Evolutionary conservation across 805 yeast species (phyloP), one percentile per base, ranked within the genome.

Genomic region (Saccharomycopsis synnaedendra): DNA sequence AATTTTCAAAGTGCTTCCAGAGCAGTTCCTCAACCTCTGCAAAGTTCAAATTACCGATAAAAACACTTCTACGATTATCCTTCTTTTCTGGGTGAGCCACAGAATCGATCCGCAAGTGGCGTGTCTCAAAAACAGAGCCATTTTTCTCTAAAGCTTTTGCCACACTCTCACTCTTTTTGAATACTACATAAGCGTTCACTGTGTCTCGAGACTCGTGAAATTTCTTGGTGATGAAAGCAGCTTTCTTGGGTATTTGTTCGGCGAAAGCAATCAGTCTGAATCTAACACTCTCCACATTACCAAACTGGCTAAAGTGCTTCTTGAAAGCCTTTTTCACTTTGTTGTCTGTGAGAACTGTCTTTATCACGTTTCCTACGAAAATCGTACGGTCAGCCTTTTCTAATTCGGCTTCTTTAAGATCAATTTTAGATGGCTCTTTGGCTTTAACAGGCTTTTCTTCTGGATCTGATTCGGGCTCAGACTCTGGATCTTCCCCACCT

Each of bases 41-140:
- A 60, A 93, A 93, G 60, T 87, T 95, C 53, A 93, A 69, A 63
- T 93, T 90, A 32, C 99, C 99, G 27, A 93, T 87, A 60, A 93
- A 93, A 29, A 93, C 76, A 28, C 90, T 80, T 49, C 88, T 74
- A 60, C 80, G 83, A 63, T 82, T 80, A 57, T 87, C 96, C 58
- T 85, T 88, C 53, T 81, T 78, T 10, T 87, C 70, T 27, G 98
- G 97, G 62, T 88, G 95, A 0, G 94, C 76, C n/a, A 89, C 84
- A 50, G 88, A 88, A 62, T 93, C 98, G 8, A 90, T 90, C 60
- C 97, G 75, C 42, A 93, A 58, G 63, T 93, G 98, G 61, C 80
- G 80, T 43, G 75, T 75, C 48, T 73, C 71, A 60, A 86, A 84
- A 8, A 82, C 68, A 4, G 69, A 59, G 40, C 85, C 95, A 60